Percentiles rank a stretch among this genome's conserved stretches.
Conservation (phyloP, 345 rosid species). For the Eucalyptus paniculata region DNA sequence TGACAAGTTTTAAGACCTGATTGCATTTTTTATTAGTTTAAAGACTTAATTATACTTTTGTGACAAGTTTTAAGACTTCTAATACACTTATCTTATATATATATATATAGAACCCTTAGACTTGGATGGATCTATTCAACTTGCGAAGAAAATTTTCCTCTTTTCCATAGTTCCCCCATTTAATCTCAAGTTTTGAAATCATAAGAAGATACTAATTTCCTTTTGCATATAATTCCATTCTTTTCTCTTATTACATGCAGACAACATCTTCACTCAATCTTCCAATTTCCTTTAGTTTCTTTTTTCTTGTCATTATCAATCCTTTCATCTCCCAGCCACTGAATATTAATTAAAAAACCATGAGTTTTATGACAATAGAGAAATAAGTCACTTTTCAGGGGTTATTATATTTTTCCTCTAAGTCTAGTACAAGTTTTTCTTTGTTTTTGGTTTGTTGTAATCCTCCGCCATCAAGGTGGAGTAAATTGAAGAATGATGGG, state of each 20-base stretch:
- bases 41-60: too few species aligned
- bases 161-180: too few species aligned
- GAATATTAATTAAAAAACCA: too few species aligned
- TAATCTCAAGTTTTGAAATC: neutral
- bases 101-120: too few species aligned
- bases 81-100: too few species aligned
- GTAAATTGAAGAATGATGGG: neutral
- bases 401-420: neutral
- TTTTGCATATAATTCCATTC: neutral
- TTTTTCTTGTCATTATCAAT: too few species aligned
- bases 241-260: neutral
- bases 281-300: neutral
- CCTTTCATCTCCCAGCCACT: too few species aligned
- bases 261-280: neutral
- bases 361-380: too few species aligned
- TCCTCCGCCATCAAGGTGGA: neutral
- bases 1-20: neutral
- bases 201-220: too few species aligned
- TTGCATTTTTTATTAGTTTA: too few species aligned
- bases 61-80: neutral
- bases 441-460: neutral
- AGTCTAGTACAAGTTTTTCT: neutral
- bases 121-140: neutral
- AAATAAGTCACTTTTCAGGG: neutral
- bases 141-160: neutral